phyloP scores from a whole-genome alignment of 2,329 filamentous ascomycete species.

The Scleromitrula shiraiana region DNA sequence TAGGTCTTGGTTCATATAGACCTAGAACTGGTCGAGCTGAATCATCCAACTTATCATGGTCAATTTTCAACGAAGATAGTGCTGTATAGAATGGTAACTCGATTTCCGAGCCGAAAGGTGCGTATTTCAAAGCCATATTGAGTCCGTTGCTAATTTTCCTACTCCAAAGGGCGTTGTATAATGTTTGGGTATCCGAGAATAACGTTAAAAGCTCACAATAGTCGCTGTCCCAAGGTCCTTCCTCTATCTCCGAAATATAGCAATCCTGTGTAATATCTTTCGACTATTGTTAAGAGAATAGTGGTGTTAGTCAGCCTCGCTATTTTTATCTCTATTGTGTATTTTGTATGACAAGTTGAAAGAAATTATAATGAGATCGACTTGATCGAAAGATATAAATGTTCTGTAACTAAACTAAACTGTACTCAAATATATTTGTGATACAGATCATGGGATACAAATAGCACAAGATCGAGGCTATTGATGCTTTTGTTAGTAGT shows the following conservation, averaged over 20 bases:
- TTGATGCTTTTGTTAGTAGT: too few relatives aligned
- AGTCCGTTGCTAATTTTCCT: background rate
- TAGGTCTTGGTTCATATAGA: conserved; percentile 74
- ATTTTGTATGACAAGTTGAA: too few relatives aligned
- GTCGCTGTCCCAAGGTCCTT: conserved; percentile 7
- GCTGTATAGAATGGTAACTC: conserved; percentile 92
- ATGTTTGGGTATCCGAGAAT: background rate
- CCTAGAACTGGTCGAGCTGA: conserved; percentile 81
- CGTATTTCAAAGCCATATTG: conserved; percentile 56
- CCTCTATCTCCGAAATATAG: conserved; percentile 1
- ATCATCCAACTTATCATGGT: conserved; percentile 94
- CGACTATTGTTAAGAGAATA: background rate
- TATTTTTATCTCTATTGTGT: background rate
- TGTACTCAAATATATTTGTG: too few relatives aligned
- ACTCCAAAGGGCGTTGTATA: background rate
- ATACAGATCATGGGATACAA: background rate
- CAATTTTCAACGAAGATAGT: conserved; percentile 88
- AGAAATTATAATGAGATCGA: too few relatives aligned
- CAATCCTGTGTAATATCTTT: conserved; percentile 1
- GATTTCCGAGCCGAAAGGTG: conserved; percentile 87
- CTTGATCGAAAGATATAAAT: too few relatives aligned
- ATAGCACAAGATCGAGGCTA: too few relatives aligned
- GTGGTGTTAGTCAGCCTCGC: conserved; percentile 1
- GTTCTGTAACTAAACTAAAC: too few relatives aligned
- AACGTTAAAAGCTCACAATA: background rate